Percentiles rank a stretch among this genome's conserved stretches.
Evolutionary conservation across 306 rosid genomes (phyloP).

Genomic region (Morella rubra): DNA sequence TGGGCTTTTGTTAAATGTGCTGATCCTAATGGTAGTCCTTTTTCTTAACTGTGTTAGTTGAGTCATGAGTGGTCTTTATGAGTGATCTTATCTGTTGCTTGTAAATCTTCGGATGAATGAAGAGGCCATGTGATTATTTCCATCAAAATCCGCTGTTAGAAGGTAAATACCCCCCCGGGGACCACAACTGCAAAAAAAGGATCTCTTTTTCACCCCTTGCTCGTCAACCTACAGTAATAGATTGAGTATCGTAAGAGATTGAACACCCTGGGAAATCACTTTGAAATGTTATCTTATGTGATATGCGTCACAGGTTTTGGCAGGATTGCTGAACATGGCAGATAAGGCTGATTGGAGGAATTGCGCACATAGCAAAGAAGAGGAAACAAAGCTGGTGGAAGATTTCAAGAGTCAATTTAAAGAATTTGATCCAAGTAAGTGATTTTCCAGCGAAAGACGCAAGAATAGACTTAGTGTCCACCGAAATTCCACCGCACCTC

Average conservation of each 20-base stretch:
- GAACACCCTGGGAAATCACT: background rate
- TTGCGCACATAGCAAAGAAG: conserved; percentile 64
- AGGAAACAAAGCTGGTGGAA: conserved; percentile 68
- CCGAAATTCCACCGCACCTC: conserved; percentile 2
- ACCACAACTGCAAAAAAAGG: no score
- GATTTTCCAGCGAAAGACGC: conserved; percentile 23
- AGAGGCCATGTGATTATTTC: background rate
- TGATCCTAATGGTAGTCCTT: background rate
- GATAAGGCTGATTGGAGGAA: conserved; percentile 92
- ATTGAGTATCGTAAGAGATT: background rate
- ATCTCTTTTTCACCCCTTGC: no score
- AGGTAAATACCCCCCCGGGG: no score
- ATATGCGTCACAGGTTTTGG: conserved; percentile 60
- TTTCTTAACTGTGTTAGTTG: background rate
- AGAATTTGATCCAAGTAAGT: conserved; percentile 78
- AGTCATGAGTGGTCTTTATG: background rate
- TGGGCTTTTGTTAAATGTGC: background rate
- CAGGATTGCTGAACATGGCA: conserved; percentile 90
- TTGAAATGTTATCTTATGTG: conserved; percentile 25
- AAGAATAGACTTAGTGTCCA: conserved; percentile 5
- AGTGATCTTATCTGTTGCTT: background rate
- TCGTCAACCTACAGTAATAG: no score
- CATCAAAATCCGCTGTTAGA: background rate
- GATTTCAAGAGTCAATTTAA: conserved; percentile 70
- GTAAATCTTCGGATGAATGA: background rate